Evolutionary conservation across 768 basidiomycete genomes (phyloP).

Genomic region (Amanita inopinata): DNA sequence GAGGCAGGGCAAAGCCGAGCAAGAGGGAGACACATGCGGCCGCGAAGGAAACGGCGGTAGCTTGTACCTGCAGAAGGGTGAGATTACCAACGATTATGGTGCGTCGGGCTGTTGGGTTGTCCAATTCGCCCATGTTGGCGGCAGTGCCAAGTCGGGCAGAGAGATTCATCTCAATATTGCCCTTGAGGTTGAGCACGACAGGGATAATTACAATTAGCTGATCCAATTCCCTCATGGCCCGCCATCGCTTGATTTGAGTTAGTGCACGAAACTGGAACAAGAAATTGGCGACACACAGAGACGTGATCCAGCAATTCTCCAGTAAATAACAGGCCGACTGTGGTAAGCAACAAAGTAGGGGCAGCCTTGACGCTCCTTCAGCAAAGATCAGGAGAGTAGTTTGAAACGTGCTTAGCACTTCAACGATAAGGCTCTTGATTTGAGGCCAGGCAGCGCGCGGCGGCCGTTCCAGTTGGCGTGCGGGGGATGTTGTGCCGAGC

Average conservation of each 20-base stretch:
- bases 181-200: conserved; percentile 89
- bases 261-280: background rate
- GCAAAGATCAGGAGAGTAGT: background rate
- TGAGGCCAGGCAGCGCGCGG: conserved; percentile 37
- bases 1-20: conserved; percentile 55
- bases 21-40: conserved; percentile 73
- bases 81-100: conserved; percentile 74
- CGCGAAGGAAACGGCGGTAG: conserved; percentile 78
- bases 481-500: conserved; percentile 1
- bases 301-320: conserved; percentile 85
- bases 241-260: conserved; percentile 54
- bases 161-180: conserved; percentile 98
- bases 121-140: conserved; percentile 88
- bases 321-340: conserved; percentile 79
- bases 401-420: conserved; percentile 37
- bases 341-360: conserved; percentile 78
- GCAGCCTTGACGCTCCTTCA: conserved; percentile 47
- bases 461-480: background rate
- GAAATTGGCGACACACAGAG: conserved; percentile 42
- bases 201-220: conserved; percentile 97
- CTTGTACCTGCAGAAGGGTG: conserved; percentile 86
- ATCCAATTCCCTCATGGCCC: conserved; percentile 81
- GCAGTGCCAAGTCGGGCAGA: conserved; percentile 93
- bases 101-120: conserved; percentile 52
- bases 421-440: conserved; percentile 53